Evolutionary conservation across 1,139 yeast species (phyloP).

Genomic region (Scheffersomyces segobiensis): DNA sequence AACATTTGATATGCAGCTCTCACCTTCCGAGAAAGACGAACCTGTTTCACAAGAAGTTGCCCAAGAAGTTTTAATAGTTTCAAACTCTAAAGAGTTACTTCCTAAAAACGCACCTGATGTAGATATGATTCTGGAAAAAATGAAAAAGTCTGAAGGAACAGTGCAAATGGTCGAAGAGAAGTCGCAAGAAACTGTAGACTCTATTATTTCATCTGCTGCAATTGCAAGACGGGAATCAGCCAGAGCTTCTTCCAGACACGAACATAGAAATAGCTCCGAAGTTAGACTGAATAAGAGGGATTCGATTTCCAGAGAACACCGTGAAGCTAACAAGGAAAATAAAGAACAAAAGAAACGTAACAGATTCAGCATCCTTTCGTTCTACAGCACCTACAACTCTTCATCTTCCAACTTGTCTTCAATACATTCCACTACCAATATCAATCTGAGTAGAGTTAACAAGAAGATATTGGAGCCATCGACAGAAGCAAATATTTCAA

Average conservation of each 20-base stretch:
- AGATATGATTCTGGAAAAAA: constrained; percentile 4
- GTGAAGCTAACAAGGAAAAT: constrained; percentile 25
- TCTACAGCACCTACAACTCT: constrained; percentile 41
- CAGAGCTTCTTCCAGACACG: background rate
- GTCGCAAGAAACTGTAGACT: constrained; percentile 6
- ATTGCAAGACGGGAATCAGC: background rate
- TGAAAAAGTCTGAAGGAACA: constrained; percentile 2
- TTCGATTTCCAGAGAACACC: constrained; percentile 1
- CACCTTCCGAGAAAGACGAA: constrained; percentile 10
- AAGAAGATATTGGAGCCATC: constrained; percentile 46
- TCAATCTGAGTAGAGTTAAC: background rate
- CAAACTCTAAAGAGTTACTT: constrained; percentile 3
- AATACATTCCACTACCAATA: background rate
- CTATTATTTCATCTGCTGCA: background rate
- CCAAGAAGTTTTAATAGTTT: constrained; percentile 3
- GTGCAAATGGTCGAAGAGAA: constrained; percentile 6
- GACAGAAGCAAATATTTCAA: constrained; percentile 26
- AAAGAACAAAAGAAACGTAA: constrained; percentile 43
- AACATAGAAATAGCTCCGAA: background rate
- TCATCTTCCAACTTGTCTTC: constrained; percentile 20
- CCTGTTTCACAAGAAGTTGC: background rate
- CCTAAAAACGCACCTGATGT: constrained; percentile 1
- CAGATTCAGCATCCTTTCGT: constrained; percentile 55
- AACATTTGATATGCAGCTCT: constrained; percentile 23
- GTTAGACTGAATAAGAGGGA: background rate